Evolutionary conservation across 2,329 filamentous ascomycete species (phyloP).

Genomic region (Sodiomyces alkalinus): DNA sequence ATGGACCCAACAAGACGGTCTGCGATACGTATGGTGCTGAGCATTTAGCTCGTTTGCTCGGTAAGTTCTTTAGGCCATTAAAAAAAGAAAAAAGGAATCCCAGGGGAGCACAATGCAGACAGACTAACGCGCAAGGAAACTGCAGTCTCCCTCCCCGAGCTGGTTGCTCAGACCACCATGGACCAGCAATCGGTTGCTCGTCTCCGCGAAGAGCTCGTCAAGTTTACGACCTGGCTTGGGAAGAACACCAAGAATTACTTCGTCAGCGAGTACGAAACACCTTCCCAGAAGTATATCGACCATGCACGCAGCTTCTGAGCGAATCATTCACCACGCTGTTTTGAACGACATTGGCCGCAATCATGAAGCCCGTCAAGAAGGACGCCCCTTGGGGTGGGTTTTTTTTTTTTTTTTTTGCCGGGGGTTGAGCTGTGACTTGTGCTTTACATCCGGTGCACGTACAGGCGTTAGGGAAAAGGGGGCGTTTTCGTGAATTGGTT

Average conservation of each 20-base stretch:
- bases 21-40: conserved; percentile 85
- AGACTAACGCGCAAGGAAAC: conserved; percentile 6
- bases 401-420: too few species aligned
- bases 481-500: too few species aligned
- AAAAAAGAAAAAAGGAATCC: too few species aligned
- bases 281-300: conserved; percentile 56
- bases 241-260: conserved; percentile 69
- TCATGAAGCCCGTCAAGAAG: too few species aligned
- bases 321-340: too few species aligned
- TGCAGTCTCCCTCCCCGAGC: conserved; percentile 74
- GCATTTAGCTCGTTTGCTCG: conserved; percentile 76
- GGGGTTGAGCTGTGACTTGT: too few species aligned
- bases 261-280: conserved; percentile 57
- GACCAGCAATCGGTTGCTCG: conserved; percentile 80
- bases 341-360: too few species aligned
- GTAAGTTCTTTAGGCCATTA: conserved; percentile 47
- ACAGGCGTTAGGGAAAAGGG: too few species aligned
- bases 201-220: conserved; percentile 75
- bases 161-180: conserved; percentile 97
- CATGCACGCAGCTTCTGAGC: conserved; percentile 36
- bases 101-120: neutral
- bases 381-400: too few species aligned
- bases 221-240: conserved; percentile 74
- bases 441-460: too few species aligned
- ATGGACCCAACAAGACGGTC: conserved; percentile 54